Evolutionary conservation across 2,329 filamentous ascomycete genomes (phyloP).

Genomic region (Monilinia polystroma): DNA sequence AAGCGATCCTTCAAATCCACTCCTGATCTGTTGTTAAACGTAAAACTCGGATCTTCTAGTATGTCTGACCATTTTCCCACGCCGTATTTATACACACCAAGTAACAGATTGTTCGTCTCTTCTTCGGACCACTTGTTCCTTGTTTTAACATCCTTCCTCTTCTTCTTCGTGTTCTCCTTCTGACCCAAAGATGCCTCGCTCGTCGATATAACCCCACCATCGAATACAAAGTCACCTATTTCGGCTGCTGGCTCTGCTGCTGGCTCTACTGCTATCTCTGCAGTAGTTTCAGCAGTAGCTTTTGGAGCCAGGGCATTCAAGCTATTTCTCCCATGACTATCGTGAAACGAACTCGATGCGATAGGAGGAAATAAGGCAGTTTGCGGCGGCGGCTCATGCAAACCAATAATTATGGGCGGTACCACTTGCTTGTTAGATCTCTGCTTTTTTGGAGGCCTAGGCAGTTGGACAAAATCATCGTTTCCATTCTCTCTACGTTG

Average conservation of each 20-base stretch:
- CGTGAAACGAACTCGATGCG: slow-evolving; percentile 55
- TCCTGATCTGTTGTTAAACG: slow-evolving; percentile 59
- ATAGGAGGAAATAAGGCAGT: slow-evolving; percentile 64
- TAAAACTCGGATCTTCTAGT: slow-evolving; percentile 58
- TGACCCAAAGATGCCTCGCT: slow-evolving; percentile 12
- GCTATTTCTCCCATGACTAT: slow-evolving; percentile 46
- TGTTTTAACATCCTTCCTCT: slow-evolving; percentile 56
- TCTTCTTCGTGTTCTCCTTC: slow-evolving; percentile 45
- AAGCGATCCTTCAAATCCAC: slow-evolving; percentile 66
- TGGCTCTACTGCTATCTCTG: too few species aligned
- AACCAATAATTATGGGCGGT: slow-evolving; percentile 64
- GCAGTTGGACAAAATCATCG: slow-evolving; percentile 63
- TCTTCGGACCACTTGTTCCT: slow-evolving; percentile 64
- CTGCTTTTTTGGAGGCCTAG: slow-evolving; percentile 64
- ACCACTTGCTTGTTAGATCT: slow-evolving; percentile 56
- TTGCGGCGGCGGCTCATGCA: slow-evolving; percentile 59
- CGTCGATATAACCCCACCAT: not conserved
- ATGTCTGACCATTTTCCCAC: slow-evolving; percentile 66
- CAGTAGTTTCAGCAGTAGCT: slow-evolving; percentile 25
- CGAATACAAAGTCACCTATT: slow-evolving; percentile 15
- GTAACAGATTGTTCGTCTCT: slow-evolving; percentile 61
- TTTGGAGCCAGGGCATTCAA: slow-evolving; percentile 37
- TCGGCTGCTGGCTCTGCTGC: too few species aligned
- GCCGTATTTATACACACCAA: slow-evolving; percentile 61
- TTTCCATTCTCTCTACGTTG: slow-evolving; percentile 51